Evolutionary conservation across 139 green algal species (phyloP).

Genomic region (Chlorella sp.): DNA sequence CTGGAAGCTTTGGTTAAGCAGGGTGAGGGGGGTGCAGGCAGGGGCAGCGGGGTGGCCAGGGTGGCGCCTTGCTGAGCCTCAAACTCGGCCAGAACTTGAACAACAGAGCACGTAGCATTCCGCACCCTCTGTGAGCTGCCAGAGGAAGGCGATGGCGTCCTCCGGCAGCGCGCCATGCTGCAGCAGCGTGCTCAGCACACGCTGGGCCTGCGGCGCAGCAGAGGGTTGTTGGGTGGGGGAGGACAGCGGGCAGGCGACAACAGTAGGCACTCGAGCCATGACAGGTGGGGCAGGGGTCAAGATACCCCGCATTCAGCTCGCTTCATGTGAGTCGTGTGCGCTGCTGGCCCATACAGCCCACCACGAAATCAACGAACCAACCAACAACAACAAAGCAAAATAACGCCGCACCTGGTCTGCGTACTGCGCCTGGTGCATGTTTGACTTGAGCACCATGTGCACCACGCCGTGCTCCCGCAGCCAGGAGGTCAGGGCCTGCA

Average conservation of each 20-base stretch:
- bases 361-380: too few species aligned
- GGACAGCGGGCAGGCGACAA: too few species aligned
- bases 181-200: constrained; percentile 67
- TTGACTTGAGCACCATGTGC: constrained; percentile 72
- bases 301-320: too few species aligned
- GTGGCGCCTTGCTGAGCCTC: too few species aligned
- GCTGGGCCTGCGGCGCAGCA: constrained; percentile 49
- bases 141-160: constrained; percentile 83
- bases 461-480: constrained; percentile 73
- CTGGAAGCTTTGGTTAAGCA: too few species aligned
- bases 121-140: constrained; percentile 71
- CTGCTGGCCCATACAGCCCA: too few species aligned
- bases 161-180: constrained; percentile 51
- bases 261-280: too few species aligned
- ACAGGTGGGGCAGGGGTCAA: not conserved
- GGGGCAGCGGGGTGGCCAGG: too few species aligned
- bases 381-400: not conserved
- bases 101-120: too few species aligned
- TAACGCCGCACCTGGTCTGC: constrained; percentile 85
- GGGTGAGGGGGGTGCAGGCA: too few species aligned
- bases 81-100: too few species aligned
- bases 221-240: not conserved
- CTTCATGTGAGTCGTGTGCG: too few species aligned
- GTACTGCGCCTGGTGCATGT: constrained; percentile 94
- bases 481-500: constrained; percentile 66